Evolutionary conservation across 306 rosid genomes (phyloP).

Genomic region (Begonia fuchsioides): DNA sequence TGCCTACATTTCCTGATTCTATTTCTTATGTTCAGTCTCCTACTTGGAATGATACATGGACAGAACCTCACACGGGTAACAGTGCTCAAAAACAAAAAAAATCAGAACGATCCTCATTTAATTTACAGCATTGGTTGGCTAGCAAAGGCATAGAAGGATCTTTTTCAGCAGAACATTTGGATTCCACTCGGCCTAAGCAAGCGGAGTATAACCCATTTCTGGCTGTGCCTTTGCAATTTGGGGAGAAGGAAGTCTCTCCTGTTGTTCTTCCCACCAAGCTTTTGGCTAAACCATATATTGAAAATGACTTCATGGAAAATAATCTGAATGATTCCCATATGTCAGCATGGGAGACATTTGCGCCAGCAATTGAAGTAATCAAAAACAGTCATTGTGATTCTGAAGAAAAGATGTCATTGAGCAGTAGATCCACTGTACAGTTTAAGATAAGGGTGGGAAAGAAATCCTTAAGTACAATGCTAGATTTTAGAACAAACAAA

Average conservation of each 20-base stretch:
- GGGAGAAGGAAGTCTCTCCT: slow-evolving; percentile 58
- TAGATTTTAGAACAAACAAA: slow-evolving; percentile 25
- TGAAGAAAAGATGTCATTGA: slow-evolving; percentile 23
- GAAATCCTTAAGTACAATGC: slow-evolving; percentile 34
- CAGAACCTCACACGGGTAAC: slow-evolving; percentile 18
- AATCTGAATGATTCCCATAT: slow-evolving; percentile 24
- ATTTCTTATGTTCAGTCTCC: slow-evolving; percentile 22
- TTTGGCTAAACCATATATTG: slow-evolving; percentile 17
- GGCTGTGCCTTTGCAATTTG: slow-evolving; percentile 50
- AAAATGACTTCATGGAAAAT: slow-evolving; percentile 23
- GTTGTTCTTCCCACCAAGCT: slow-evolving; percentile 44
- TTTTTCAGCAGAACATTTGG: slow-evolving; percentile 19
- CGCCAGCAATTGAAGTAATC: slow-evolving; percentile 72
- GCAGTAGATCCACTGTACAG: slow-evolving; percentile 41
- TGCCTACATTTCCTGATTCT: slow-evolving; percentile 70
- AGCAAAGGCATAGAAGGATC: slow-evolving; percentile 34
- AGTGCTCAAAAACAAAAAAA: slow-evolving; percentile 32
- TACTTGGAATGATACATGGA: slow-evolving; percentile 17
- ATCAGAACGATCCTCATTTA: slow-evolving; percentile 25
- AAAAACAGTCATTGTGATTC: slow-evolving; percentile 23
- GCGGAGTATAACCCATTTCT: slow-evolving; percentile 58
- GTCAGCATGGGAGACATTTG: slow-evolving; percentile 54
- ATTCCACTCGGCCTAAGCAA: slow-evolving; percentile 33
- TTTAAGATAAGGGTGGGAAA: slow-evolving; percentile 55
- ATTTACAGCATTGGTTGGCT: slow-evolving; percentile 35